Evolutionary conservation across 2,329 filamentous ascomycete species (phyloP).

Genomic region (Cucurbitaria berberidis): DNA sequence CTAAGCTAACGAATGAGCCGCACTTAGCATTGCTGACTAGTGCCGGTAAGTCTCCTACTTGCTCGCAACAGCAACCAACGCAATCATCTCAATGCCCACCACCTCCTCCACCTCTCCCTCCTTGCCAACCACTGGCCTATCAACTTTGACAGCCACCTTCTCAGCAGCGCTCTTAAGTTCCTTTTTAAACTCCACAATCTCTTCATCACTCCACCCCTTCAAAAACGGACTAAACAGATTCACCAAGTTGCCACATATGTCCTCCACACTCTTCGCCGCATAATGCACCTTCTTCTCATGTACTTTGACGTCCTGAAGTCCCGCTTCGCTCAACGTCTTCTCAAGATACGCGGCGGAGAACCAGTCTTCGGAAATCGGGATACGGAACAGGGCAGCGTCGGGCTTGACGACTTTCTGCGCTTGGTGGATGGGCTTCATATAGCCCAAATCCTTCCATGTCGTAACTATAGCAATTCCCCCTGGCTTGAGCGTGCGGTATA

Average conservation of each 20-base stretch:
- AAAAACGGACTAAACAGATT: slow-evolving; percentile 8
- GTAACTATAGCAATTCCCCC: slow-evolving; percentile 45
- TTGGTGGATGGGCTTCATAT: slow-evolving; percentile 4
- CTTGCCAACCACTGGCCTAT: slow-evolving; percentile 6
- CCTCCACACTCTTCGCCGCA: slow-evolving; percentile 10
- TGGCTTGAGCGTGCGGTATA: slow-evolving; percentile 46
- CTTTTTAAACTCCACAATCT: slow-evolving; percentile 8
- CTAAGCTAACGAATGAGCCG: not conserved
- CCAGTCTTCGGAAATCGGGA: slow-evolving; percentile 21
- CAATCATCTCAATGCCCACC: slow-evolving; percentile 9
- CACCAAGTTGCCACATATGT: slow-evolving; percentile 4
- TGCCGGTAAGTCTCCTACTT: slow-evolving; percentile 8
- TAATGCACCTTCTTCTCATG: slow-evolving; percentile 10
- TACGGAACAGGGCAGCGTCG: slow-evolving; percentile 7
- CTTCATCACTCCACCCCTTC: slow-evolving; percentile 7
- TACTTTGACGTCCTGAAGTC: slow-evolving; percentile 11
- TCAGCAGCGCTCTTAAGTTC: slow-evolving; percentile 1
- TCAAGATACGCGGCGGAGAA: slow-evolving; percentile 8
- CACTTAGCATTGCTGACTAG: not conserved
- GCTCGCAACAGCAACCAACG: slow-evolving; percentile 12
- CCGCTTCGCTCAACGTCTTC: slow-evolving; percentile 5
- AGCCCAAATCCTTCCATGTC: slow-evolving; percentile 16
- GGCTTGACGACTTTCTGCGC: slow-evolving; percentile 13
- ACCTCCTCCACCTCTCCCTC: slow-evolving; percentile 6
- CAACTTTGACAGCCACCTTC: not conserved